Conservation (phyloP, 177 flowering plant species). For the Telopea speciosissima region DNA sequence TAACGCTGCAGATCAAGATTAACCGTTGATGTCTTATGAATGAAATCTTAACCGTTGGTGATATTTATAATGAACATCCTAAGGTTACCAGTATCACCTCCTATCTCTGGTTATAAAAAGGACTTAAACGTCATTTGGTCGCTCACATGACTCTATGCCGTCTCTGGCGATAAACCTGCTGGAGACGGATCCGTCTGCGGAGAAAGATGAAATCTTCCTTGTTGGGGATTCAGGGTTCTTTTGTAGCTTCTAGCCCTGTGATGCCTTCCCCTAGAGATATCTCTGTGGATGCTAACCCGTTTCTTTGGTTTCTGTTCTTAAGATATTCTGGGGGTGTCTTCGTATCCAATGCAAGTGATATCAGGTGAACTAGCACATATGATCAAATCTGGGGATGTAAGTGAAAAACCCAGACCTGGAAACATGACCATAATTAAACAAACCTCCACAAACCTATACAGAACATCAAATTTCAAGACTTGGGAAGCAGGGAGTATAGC, state of each 20-base stretch:
- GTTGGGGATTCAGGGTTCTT: slow-evolving; percentile 18
- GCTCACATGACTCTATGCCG: too few relatives aligned
- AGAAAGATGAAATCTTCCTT: slow-evolving; percentile 19
- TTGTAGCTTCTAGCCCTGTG: slow-evolving; percentile 27
- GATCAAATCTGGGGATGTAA: slow-evolving; percentile 65
- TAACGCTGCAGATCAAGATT: too few relatives aligned
- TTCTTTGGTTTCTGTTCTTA: slow-evolving; percentile 13
- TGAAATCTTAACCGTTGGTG: too few relatives aligned
- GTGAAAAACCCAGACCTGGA: slow-evolving; percentile 55
- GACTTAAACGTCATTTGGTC: too few relatives aligned
- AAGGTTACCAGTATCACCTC: too few relatives aligned
- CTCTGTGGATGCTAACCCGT: slow-evolving; percentile 29
- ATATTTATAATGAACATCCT: too few relatives aligned
- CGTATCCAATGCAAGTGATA: slow-evolving; percentile 17
- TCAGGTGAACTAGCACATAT: slow-evolving; percentile 59
- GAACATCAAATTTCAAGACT: too few relatives aligned
- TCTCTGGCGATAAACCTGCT: too few relatives aligned
- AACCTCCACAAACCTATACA: neutral
- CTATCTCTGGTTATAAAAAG: too few relatives aligned
- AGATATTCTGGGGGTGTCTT: slow-evolving; percentile 41
- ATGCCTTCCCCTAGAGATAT: slow-evolving; percentile 65
- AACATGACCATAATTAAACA: slow-evolving; percentile 4
- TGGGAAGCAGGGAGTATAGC: neutral
- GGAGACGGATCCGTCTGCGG: too few relatives aligned
- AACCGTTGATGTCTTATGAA: too few relatives aligned